Conservation (phyloP, 2,329 filamentous ascomycete genomes). For the Penicillium sp. region DNA sequence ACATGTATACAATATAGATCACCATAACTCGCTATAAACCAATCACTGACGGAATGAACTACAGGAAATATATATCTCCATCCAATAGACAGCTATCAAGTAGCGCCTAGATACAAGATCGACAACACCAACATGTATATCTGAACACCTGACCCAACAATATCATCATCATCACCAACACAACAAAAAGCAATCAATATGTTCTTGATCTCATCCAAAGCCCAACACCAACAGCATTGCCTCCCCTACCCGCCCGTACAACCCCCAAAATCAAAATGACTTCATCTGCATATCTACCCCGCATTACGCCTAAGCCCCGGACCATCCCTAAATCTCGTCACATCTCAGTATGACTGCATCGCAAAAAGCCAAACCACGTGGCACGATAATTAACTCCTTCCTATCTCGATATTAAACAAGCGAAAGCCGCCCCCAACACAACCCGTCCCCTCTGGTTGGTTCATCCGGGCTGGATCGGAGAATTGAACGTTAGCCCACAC, state of each 20-base stretch:
- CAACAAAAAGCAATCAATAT: neutral
- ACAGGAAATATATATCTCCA: neutral
- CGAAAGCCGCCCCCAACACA: neutral
- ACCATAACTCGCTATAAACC: neutral
- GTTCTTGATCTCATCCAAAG: neutral
- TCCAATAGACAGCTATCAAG: neutral
- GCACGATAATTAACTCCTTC: neutral
- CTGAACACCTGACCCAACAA: neutral
- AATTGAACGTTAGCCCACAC: neutral
- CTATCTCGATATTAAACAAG: neutral
- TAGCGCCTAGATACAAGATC: neutral
- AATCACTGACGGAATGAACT: neutral
- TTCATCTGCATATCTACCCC: constrained; percentile 2
- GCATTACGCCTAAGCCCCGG: neutral
- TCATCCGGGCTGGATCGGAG: neutral
- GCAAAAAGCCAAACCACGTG: neutral
- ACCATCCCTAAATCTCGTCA: neutral
- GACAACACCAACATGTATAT: neutral
- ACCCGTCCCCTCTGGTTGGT: neutral
- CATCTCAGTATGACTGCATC: neutral
- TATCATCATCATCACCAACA: neutral
- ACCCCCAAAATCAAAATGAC: neutral
- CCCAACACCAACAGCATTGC: neutral
- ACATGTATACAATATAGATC: neutral
- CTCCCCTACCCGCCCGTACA: neutral